Evolutionary conservation across 371 early-diverging fungal species (phyloP), one percentile per base, ranked within the genome.

Genomic region (Caulochytrium protostelioides): DNA sequence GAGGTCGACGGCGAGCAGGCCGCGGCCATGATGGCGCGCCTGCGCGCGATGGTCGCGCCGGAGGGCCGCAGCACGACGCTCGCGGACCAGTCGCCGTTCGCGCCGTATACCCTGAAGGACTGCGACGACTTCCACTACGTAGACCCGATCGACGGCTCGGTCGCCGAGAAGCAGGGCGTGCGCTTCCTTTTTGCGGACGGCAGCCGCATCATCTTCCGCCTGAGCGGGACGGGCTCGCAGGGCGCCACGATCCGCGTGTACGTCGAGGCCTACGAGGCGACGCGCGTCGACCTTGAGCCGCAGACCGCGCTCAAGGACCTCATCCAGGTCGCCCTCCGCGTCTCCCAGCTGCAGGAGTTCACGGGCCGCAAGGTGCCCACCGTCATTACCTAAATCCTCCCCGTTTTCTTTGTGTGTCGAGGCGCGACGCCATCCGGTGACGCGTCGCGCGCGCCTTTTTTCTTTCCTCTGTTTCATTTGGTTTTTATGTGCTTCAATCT

Each of bases 241-340:
- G 92, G 92, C 17, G 95, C 95, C 1, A 95, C 95, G 22, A 69
- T 95, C 24, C 79, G 95, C 42, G 59, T 95, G 17, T 95, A 95
- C 43, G 79, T 87, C 17, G 95, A 95, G 51, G 80, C 82, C 53
- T 92, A 84, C 46, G 62, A 82, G 39, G 38, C 55, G 3, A 44
- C 50, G 10, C 59, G 72, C 38, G 75, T 68, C 47, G 52, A 56
- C 26, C 42, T 52, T 16, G 79, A 80, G 18, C 72, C 86, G 8
- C 83, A 82, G 51, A 57, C 48, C 14, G 92, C 83, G 2, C 66
- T 95, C 28, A 65, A 78, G 50, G 77, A 80, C n/a, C 54, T 95
- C 46, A 83, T 91, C 47, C 62, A 77, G 32, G 71, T 72, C 31
- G 86, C 91, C 2, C 62, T 89, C 13, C 57, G 71, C 15, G 46